Conservation (phyloP, 73 alveolate genomes). For the Paramecium tetraurelia region DNA sequence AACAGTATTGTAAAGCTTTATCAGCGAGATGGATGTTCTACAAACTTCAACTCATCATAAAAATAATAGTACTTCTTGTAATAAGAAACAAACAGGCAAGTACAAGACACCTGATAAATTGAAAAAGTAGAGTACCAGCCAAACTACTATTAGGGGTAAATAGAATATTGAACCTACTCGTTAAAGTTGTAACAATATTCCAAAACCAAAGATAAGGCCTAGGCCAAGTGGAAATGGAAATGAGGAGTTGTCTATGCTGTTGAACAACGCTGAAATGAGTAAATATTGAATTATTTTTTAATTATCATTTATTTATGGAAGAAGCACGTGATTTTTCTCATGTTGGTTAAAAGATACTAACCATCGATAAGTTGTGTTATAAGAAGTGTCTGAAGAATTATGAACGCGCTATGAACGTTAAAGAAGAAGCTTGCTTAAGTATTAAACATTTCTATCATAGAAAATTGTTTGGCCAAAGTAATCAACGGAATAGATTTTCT, state of each 20-base stretch:
- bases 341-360: conserved; percentile 4
- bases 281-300: conserved; percentile 28
- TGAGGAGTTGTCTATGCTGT: background rate
- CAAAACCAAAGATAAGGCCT: conserved; percentile 22
- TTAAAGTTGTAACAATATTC: background rate
- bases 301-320: conserved; percentile 17
- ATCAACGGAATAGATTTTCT: conserved; percentile 8
- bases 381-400: conserved; percentile 20
- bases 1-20: background rate
- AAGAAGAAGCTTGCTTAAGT: conserved; percentile 34
- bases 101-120: conserved; percentile 44
- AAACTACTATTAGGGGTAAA: conserved; percentile 26
- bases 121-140: background rate
- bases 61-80: background rate
- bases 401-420: background rate
- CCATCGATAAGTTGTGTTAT: conserved; percentile 25
- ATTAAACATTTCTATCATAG: background rate
- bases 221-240: background rate
- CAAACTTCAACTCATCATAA: background rate
- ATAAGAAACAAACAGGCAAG: background rate
- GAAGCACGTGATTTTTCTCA: background rate
- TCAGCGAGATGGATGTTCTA: background rate
- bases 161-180: conserved; percentile 19
- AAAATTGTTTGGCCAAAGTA: conserved; percentile 36
- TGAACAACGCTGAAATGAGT: background rate